Conservation (phyloP, 768 basidiomycete genomes). For the Mycena latifolia region DNA sequence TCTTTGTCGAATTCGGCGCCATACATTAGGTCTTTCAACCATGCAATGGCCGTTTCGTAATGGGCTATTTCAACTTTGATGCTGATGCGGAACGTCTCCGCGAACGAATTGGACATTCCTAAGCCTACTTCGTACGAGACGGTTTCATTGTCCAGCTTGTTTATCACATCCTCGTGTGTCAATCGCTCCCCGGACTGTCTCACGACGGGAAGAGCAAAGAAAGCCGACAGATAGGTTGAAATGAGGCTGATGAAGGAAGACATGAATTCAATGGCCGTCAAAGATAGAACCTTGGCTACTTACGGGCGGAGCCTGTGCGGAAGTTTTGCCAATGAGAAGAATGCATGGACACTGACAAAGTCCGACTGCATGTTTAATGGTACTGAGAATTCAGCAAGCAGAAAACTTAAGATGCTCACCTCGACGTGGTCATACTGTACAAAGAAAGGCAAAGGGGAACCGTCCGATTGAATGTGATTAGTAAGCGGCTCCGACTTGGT, state of each 20-base stretch:
- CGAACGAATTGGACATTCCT: conserved; percentile 74
- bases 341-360: conserved; percentile 86
- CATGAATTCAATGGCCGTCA: conserved; percentile 11
- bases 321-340: conserved; percentile 81
- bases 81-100: conserved; percentile 79
- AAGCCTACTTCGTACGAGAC: conserved; percentile 85
- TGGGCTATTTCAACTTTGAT: conserved; percentile 87
- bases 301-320: conserved; percentile 84
- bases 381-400: conserved; percentile 16
- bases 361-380: conserved; percentile 73
- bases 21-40: conserved; percentile 88
- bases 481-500: conserved; percentile 59
- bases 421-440: conserved; percentile 95
- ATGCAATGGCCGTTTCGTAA: conserved; percentile 86
- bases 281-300: conserved; percentile 40
- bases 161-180: conserved; percentile 90
- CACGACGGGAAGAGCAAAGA: conserved; percentile 90
- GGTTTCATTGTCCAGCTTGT: conserved; percentile 91
- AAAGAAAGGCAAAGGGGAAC: conserved; percentile 82
- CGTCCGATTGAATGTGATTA: conserved; percentile 77
- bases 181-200: conserved; percentile 77
- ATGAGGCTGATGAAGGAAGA: conserved; percentile 67
- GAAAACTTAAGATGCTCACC: conserved; percentile 52
- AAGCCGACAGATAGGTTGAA: conserved; percentile 81
- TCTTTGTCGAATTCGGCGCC: conserved; percentile 83